Evolutionary conservation across 306 rosid genomes (phyloP).

Genomic region (Glycine tomentella): DNA sequence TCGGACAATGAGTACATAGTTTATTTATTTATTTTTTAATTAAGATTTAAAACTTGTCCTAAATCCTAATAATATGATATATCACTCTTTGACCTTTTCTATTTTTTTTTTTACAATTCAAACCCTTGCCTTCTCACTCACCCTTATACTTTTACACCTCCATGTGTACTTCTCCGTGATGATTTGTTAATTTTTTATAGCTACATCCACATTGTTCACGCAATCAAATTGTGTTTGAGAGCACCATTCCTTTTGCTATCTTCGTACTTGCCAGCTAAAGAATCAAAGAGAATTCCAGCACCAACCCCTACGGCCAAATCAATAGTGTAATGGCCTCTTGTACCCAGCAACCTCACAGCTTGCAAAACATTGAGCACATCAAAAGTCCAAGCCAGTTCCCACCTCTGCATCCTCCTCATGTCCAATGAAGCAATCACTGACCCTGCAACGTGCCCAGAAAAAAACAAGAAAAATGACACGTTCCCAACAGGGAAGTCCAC

Average conservation of each 20-base stretch:
- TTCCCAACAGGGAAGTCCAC: slow-evolving; percentile 95
- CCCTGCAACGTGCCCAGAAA: slow-evolving; percentile 91
- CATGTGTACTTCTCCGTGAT: too few relatives aligned
- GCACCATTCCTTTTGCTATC: slow-evolving; percentile 54
- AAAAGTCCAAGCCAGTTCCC: slow-evolving; percentile 73
- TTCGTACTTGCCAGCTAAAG: slow-evolving; percentile 79
- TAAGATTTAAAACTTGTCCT: too few relatives aligned
- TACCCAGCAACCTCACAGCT: slow-evolving; percentile 72
- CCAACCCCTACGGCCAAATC: slow-evolving; percentile 91
- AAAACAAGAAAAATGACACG: slow-evolving; percentile 86
- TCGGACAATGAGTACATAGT: too few relatives aligned
- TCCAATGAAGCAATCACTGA: slow-evolving; percentile 90
- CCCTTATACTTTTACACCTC: too few relatives aligned
- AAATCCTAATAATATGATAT: too few relatives aligned
- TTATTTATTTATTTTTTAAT: too few relatives aligned
- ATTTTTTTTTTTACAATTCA: too few relatives aligned
- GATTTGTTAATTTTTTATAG: too few relatives aligned
- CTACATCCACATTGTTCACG: background rate
- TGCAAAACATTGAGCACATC: slow-evolving; percentile 78
- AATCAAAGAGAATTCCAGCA: slow-evolving; percentile 87
- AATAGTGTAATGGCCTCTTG: slow-evolving; percentile 92
- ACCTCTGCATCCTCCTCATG: slow-evolving; percentile 85
- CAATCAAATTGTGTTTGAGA: slow-evolving; percentile 14
- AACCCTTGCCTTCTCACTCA: too few relatives aligned
- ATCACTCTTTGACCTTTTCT: too few relatives aligned